A percentile compares a stretch with the other conserved stretches of the same genome.
Evolutionary conservation across 768 basidiomycete genomes (phyloP).

Genomic region (Pulveroboletus sp.): DNA sequence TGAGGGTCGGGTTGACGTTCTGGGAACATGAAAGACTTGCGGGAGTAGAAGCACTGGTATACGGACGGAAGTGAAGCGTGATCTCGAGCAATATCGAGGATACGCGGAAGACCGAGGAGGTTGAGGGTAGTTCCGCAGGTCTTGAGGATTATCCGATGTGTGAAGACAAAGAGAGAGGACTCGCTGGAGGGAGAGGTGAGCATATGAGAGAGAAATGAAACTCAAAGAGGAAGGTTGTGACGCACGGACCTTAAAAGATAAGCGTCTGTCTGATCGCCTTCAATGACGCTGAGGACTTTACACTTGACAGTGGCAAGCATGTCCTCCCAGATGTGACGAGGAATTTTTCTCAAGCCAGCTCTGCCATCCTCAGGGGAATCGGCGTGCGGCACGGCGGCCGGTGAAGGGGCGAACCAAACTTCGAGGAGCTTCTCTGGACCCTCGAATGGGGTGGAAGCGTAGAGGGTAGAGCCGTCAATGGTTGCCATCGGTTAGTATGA

Average conservation of each 20-base stretch:
- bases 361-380: constrained; percentile 38
- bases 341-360: constrained; percentile 73
- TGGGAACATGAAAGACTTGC: constrained; percentile 99
- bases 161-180: constrained; percentile 92
- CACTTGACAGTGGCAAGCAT: constrained; percentile 97
- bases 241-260: constrained; percentile 85
- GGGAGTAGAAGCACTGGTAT: constrained; percentile 93
- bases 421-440: constrained; percentile 95
- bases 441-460: constrained; percentile 64
- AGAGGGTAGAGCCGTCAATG: constrained; percentile 19
- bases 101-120: constrained; percentile 89
- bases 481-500: constrained; percentile 22
- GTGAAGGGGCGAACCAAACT: constrained; percentile 91
- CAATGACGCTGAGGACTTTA: constrained; percentile 86
- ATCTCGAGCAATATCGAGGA: constrained; percentile 84
- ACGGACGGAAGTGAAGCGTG: constrained; percentile 66
- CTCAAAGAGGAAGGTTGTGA: background rate
- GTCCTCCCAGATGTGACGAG: constrained; percentile 82
- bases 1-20: constrained; percentile 93
- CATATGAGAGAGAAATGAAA: constrained; percentile 5
- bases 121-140: constrained; percentile 99
- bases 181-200: constrained; percentile 56
- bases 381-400: constrained; percentile 52
- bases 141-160: constrained; percentile 95
- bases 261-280: constrained; percentile 89